These are phyloP conservation scores for Yamadazyma atmosphaerica DNA, from an alignment of 1,139 yeast genomes.

Conservation along the genomic window DNA sequence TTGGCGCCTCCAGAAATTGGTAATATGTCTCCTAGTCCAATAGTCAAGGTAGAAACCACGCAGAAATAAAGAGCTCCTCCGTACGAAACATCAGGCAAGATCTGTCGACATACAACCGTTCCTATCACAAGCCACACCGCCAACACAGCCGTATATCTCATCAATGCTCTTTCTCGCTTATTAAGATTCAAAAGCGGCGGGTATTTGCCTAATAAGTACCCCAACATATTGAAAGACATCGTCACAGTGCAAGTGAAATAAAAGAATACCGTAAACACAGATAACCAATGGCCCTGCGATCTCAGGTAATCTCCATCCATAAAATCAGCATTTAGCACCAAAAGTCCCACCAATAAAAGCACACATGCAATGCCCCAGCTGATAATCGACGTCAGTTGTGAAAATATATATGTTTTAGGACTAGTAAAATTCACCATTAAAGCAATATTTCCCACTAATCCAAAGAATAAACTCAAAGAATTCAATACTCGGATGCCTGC, in stretches of 20 bases:
- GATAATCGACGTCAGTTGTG: slow-evolving; percentile 60
- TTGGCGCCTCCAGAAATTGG: slow-evolving; percentile 55
- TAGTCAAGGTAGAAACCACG: slow-evolving; percentile 68
- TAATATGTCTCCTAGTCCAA: slow-evolving; percentile 75
- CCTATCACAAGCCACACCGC: slow-evolving; percentile 74
- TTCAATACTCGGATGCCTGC: slow-evolving; percentile 52
- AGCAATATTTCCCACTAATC: slow-evolving; percentile 64
- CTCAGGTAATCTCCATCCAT: slow-evolving; percentile 20
- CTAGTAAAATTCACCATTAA: slow-evolving; percentile 67
- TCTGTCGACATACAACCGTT: slow-evolving; percentile 44
- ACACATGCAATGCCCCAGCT: slow-evolving; percentile 64
- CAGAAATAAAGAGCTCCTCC: slow-evolving; percentile 72
- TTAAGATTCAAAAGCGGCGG: slow-evolving; percentile 70
- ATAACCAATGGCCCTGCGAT: slow-evolving; percentile 79
- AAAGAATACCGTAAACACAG: slow-evolving; percentile 59
- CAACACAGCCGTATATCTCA: slow-evolving; percentile 66
- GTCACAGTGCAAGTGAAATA: slow-evolving; percentile 58
- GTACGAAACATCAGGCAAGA: slow-evolving; percentile 39
- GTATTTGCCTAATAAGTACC: slow-evolving; percentile 58
- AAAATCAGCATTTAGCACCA: slow-evolving; percentile 27
- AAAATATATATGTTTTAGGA: slow-evolving; percentile 51
- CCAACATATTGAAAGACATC: slow-evolving; percentile 58
- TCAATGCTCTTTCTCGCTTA: slow-evolving; percentile 65
- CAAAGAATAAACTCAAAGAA: slow-evolving; percentile 59
- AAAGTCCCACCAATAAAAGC: slow-evolving; percentile 49